Evolutionary conservation across 352 stramenopile genomes (phyloP), one percentile per base, ranked within the genome.

Genomic region (Globisporangium okanoganense): DNA sequence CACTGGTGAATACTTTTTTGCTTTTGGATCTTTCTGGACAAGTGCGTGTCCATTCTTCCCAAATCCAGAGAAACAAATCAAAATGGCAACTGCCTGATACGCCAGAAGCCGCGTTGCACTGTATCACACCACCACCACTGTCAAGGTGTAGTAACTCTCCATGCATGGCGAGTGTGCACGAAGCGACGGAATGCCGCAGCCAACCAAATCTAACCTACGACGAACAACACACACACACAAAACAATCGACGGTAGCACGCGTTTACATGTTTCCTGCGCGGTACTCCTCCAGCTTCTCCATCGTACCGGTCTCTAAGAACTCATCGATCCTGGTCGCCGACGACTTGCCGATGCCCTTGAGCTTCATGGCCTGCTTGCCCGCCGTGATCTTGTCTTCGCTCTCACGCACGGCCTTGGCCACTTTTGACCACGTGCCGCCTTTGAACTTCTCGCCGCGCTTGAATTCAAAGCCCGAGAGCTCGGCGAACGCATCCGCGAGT

Each of bases 361-460:
- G 72, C 62, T 96, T 94, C 48, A 82, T 68, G 8, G 85, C 85
- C 44, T 90, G 69, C 61, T 96, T 96, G 49, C 87, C 87, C 18
- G 70, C 77, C 20, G 62, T 75, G 72, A 96, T 86, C 25, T 70
- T 66, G 3, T 74, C 66, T 40, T 91, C 82, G 49, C 71, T 67
- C 31, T 94, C 83, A 24, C 82, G 82, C 48, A 96, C 88, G 5
- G 87, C 83, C 62, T 92, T 93, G 45, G 85, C 83, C 14, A 94
- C 87, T 64, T 96, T 96, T 40, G 85, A 92, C 82, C 85, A 96
- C 0, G 87, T 93, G 44, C 79, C 83, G 55, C 85, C 87, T 64
- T 93, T 94, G 70, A 96, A 94, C 53, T 75, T 81, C 49, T 96
- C 87, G 2, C 85, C 85, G 27, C 84, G 81, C 77, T 96, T 94